Evolutionary conservation across 805 yeast genomes (phyloP).

Genomic region (Wickerhamiella cacticola): DNA sequence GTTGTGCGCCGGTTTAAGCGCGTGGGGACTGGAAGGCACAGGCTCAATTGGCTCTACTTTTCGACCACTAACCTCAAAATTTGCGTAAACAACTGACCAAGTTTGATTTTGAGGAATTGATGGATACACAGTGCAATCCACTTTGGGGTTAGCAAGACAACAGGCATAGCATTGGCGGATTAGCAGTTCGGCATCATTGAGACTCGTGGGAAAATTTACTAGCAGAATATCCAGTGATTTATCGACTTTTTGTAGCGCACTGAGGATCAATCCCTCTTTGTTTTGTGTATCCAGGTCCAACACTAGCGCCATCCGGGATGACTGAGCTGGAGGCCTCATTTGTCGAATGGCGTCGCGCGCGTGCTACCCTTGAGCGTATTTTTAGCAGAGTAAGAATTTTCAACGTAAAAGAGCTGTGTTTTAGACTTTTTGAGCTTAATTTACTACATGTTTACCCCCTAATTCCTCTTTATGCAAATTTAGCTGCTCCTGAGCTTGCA

Average conservation of each 20-base stretch:
- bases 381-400: constrained; percentile 36
- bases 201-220: neutral
- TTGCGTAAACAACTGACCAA: neutral
- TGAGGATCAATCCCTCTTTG: constrained; percentile 6
- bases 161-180: constrained; percentile 4
- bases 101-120: neutral
- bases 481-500: constrained; percentile 49
- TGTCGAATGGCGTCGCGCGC: constrained; percentile 45
- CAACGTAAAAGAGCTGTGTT: constrained; percentile 40
- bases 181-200: neutral
- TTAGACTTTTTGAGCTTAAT: constrained; percentile 45
- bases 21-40: neutral
- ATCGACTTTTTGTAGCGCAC: neutral
- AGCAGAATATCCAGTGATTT: constrained; percentile 16
- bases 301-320: constrained; percentile 3
- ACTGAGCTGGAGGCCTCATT: constrained; percentile 31
- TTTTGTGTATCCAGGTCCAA: neutral
- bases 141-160: neutral
- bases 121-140: neutral
- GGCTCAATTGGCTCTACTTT: neutral
- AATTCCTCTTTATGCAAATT: constrained; percentile 37
- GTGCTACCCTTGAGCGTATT: constrained; percentile 36
- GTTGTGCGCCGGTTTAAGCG: neutral
- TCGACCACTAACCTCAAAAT: neutral
- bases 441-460: constrained; percentile 35